phyloP scores from a whole-genome alignment of 2,329 filamentous ascomycete genomes.

The Fusarium sp. region DNA sequence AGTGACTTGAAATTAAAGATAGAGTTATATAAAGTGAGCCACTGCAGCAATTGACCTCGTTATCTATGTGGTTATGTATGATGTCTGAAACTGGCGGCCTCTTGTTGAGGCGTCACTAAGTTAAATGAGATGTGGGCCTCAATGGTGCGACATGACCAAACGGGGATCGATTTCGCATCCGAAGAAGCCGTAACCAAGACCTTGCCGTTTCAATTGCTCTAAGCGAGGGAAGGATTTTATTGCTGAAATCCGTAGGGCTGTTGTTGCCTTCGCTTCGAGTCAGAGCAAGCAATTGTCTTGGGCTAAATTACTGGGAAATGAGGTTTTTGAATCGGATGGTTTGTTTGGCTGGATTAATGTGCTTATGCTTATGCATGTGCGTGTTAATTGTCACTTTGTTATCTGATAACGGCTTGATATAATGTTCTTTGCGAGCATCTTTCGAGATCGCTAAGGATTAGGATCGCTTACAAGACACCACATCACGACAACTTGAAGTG shows the following conservation, averaged over 20 bases:
- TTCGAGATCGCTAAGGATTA: not conserved
- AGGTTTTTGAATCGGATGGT: not conserved
- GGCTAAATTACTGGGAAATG: not conserved
- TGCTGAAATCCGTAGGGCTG: not conserved
- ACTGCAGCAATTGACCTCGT: not conserved
- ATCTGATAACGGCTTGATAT: not conserved
- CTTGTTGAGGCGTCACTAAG: constrained; percentile 8
- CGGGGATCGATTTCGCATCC: constrained; percentile 2
- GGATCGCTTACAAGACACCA: not conserved
- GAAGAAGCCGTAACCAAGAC: constrained; percentile 8
- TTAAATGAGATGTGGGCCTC: constrained; percentile 20
- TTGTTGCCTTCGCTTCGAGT: not conserved
- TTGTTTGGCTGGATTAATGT: not conserved
- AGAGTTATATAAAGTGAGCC: not conserved
- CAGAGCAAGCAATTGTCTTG: not conserved
- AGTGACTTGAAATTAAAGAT: not conserved
- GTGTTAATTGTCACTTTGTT: not conserved
- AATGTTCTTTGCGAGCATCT: not conserved
- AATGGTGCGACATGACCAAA: constrained; percentile 2
- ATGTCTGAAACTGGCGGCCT: constrained; percentile 24
- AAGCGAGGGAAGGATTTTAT: not conserved
- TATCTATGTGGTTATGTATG: not conserved
- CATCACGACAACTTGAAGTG: not conserved
- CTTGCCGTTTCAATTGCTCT: not conserved
- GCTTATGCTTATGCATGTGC: not conserved